Evolutionary conservation across 495 filamentous ascomycete species (phyloP).

Genomic region (Corynascus novoguineensis): DNA sequence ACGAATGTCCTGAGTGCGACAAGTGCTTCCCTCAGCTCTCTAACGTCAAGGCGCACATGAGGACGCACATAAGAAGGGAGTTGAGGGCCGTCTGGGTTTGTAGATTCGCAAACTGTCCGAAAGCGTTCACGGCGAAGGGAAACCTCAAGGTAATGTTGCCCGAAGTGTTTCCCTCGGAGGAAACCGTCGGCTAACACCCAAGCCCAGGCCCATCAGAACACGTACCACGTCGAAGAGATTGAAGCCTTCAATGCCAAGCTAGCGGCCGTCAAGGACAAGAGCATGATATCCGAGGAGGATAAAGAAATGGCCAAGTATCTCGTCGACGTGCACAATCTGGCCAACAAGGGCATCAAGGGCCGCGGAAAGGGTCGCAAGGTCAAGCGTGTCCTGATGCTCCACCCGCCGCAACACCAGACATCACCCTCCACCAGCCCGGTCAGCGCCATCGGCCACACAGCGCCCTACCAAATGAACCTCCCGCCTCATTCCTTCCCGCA

Average conservation of each 20-base stretch:
- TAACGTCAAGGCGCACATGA: constrained; percentile 81
- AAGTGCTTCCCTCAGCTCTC: constrained; percentile 89
- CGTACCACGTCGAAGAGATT: constrained; percentile 73
- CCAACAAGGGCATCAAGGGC: constrained; percentile 96
- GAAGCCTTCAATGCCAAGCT: constrained; percentile 69
- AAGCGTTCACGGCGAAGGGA: constrained; percentile 81
- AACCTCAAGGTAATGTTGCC: constrained; percentile 67
- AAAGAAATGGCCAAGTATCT: constrained; percentile 84
- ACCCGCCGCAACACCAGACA: background rate
- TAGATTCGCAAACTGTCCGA: constrained; percentile 72
- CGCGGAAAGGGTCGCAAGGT: constrained; percentile 76
- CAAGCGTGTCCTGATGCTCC: constrained; percentile 8
- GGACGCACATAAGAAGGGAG: constrained; percentile 70
- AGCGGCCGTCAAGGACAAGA: constrained; percentile 54
- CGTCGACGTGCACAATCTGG: constrained; percentile 82
- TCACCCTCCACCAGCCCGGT: constrained; percentile 8
- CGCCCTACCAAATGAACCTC: constrained; percentile 15
- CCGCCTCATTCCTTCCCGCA: constrained; percentile 21
- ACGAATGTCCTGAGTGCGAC: constrained; percentile 70
- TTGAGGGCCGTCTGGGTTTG: constrained; percentile 59
- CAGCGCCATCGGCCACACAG: constrained; percentile 4
- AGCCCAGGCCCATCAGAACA: constrained; percentile 83
- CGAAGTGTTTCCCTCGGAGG: background rate
- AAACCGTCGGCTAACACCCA: constrained; percentile 3
- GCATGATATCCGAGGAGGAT: constrained; percentile 60